These are phyloP conservation scores for Tetrahymena elliotti DNA, from an alignment of 73 alveolate genomes.

Conservation along the genomic window DNA sequence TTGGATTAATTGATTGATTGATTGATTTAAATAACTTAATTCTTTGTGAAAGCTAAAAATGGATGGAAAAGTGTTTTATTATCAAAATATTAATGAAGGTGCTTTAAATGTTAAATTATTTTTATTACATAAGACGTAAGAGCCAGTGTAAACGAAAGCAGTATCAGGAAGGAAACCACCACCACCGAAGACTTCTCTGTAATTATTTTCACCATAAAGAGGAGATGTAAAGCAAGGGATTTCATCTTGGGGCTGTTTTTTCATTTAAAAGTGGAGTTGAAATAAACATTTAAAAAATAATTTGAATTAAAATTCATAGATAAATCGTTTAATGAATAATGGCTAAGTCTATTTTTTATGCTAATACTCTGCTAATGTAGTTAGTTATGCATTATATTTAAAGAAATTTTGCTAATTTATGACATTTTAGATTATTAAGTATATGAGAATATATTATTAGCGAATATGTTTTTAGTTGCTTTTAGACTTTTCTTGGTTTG, in stretches of 20 bases:
- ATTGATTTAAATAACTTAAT: background rate
- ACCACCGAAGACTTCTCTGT: slow-evolving; percentile 62
- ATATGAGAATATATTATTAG: background rate
- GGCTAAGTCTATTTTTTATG: too few species aligned
- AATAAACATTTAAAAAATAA: background rate
- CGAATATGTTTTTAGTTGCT: background rate
- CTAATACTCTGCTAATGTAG: background rate
- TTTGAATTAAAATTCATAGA: background rate
- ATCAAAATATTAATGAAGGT: slow-evolving; percentile 17
- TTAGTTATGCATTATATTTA: background rate
- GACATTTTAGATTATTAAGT: background rate
- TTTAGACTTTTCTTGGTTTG: background rate
- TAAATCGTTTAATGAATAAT: background rate
- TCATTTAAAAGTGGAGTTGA: background rate
- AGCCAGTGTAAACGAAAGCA: slow-evolving; percentile 39
- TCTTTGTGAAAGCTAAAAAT: too few species aligned
- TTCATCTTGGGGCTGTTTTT: slow-evolving; percentile 4
- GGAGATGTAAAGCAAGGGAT: slow-evolving; percentile 33
- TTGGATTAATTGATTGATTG: background rate
- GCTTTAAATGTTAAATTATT: background rate
- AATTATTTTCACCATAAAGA: slow-evolving; percentile 53
- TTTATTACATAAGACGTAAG: slow-evolving; percentile 24
- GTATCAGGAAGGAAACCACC: slow-evolving; percentile 59
- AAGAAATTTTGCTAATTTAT: background rate
- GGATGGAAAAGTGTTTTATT: background rate